These are phyloP conservation scores for Spatholobus suberectus DNA, from an alignment of 306 rosid species.

Conservation along the genomic window DNA sequence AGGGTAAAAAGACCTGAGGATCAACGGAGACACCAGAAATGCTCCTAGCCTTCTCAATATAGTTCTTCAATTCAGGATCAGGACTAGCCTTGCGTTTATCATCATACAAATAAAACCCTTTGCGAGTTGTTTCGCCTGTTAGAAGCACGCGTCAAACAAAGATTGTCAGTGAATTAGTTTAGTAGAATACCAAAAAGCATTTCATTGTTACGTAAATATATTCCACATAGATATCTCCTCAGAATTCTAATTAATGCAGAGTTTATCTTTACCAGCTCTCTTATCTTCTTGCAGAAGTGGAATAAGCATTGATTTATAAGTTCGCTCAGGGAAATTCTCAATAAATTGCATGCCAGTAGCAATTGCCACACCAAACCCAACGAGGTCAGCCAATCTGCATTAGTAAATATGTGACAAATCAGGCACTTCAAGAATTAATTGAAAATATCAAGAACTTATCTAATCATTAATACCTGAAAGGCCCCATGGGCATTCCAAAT, in stretches of 20 bases:
- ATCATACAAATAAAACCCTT: conserved; percentile 86
- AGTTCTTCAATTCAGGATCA: conserved; percentile 84
- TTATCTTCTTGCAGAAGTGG: conserved; percentile 91
- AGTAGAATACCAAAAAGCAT: conserved; percentile 6
- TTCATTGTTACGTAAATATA: background rate
- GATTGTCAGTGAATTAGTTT: conserved; percentile 7
- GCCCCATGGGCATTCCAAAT: conserved; percentile 96
- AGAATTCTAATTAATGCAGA: conserved; percentile 20
- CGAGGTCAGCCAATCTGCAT: conserved; percentile 86
- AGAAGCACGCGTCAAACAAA: conserved; percentile 16
- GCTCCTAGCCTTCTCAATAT: conserved; percentile 86
- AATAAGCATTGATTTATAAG: conserved; percentile 82
- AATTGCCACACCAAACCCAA: conserved; percentile 90
- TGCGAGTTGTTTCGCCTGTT: conserved; percentile 78
- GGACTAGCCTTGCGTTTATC: conserved; percentile 78
- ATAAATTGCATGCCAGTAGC: conserved; percentile 74
- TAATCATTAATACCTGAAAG: conserved; percentile 74
- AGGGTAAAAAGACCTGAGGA: conserved; percentile 65
- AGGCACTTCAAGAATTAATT: conserved; percentile 28
- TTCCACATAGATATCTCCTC: conserved; percentile 20
- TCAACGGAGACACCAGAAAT: conserved; percentile 71
- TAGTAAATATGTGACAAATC: conserved; percentile 19
- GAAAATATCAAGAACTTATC: conserved; percentile 5
- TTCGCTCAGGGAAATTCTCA: conserved; percentile 74
- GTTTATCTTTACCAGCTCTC: conserved; percentile 68